Evolutionary conservation across 371 early-diverging fungal genomes (phyloP).

Genomic region (Mucor sp.): DNA sequence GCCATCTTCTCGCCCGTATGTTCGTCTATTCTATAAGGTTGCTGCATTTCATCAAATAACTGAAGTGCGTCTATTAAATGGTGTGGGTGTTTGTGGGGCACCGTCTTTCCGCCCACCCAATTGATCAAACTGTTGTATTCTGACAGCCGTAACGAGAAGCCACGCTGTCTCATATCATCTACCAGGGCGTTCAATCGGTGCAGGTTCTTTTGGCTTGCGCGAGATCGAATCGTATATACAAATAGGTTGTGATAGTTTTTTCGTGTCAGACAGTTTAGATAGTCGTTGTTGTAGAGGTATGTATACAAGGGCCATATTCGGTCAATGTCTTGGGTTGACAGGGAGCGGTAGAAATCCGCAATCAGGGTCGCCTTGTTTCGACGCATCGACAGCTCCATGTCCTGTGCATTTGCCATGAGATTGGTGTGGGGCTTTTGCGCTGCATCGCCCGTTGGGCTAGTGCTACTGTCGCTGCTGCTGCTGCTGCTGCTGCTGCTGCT

Average conservation of each 20-base stretch:
- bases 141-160: constrained; percentile 24
- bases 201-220: constrained; percentile 38
- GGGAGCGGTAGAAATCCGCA: constrained; percentile 38
- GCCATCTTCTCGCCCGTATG: background rate
- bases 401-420: background rate
- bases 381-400: background rate
- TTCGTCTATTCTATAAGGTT: constrained; percentile 1
- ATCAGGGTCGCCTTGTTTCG: constrained; percentile 25
- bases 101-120: constrained; percentile 46
- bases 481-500: background rate
- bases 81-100: constrained; percentile 24
- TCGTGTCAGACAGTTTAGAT: constrained; percentile 26
- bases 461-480: background rate
- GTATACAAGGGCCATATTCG: constrained; percentile 52
- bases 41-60: constrained; percentile 43
- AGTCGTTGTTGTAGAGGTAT: constrained; percentile 31
- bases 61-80: constrained; percentile 44
- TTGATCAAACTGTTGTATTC: constrained; percentile 48
- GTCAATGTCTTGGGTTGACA: constrained; percentile 48
- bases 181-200: constrained; percentile 37
- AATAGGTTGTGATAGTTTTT: constrained; percentile 39
- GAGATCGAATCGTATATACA: constrained; percentile 27
- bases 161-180: constrained; percentile 41
- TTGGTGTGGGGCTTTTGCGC: background rate
- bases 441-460: background rate